These are phyloP conservation scores for Pseudogymnoascus sp. DNA, from an alignment of 2,329 filamentous ascomycete species.

Conservation along the genomic window DNA sequence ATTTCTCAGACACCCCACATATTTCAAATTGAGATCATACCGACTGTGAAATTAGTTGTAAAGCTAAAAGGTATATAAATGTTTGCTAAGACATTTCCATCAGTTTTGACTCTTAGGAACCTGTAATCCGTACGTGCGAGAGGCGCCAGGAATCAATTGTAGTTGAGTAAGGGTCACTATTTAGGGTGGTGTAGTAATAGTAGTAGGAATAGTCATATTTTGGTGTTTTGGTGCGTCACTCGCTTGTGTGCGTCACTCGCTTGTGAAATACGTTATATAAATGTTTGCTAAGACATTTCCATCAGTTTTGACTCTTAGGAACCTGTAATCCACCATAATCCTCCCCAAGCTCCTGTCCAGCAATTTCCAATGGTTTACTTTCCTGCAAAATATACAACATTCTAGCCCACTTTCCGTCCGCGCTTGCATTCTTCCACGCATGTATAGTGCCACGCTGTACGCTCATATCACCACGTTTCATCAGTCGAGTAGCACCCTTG, in stretches of 20 bases:
- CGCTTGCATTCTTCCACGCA: constrained; percentile 21
- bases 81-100: not conserved
- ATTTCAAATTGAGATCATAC: not conserved
- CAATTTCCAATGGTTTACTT: constrained; percentile 12
- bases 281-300: not conserved
- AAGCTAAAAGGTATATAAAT: not conserved
- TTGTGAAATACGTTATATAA: no score
- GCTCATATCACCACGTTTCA: constrained; percentile 19
- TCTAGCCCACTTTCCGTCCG: constrained; percentile 15
- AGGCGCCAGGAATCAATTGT: no score
- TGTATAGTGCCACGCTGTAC: constrained; percentile 23
- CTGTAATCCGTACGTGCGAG: no score
- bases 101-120: not conserved
- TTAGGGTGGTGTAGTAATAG: no score
- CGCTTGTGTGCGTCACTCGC: no score
- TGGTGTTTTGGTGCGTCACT: no score
- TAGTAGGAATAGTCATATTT: no score
- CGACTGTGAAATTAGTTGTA: not conserved
- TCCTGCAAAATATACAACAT: constrained; percentile 23
- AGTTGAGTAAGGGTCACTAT: no score
- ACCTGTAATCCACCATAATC: constrained; percentile 16
- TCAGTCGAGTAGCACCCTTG: constrained; percentile 15
- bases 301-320: not conserved
- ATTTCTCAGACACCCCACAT: not conserved
- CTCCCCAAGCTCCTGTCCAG: constrained; percentile 16